Evolutionary conservation across 1,139 yeast genomes (phyloP), one percentile per base, ranked within the genome.

Genomic region (Yamadazyma triangularis): DNA sequence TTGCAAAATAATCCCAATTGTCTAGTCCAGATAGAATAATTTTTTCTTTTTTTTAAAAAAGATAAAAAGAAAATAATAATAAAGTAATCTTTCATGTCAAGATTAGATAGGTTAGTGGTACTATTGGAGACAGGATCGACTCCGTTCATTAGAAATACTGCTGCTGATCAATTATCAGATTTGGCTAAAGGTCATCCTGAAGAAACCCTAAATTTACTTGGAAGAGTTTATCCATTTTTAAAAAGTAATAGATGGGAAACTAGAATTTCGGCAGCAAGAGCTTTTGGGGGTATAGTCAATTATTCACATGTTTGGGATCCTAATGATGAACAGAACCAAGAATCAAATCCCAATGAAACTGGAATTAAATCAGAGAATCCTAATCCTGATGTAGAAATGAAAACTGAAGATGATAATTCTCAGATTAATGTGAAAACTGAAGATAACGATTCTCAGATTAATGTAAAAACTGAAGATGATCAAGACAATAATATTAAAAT

Each of bases 161-260:
- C 98, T 1, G 98, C 98, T 2, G 96, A 91, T 51, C 99, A 93
- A 58, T 69, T 93, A 44, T 88, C 96, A 3, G 97, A 89, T 47
- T 71, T 93, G 30, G 97, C 96, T 19, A 84, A 83, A 53, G 82
- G 85, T 26, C 98, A 93, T 48, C 96, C 97, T 0, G 97, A 89
- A 53, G 98, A 93, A 51, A 76, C 85, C 19, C 69, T 88, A 35
- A 83, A 83, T 40, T 64, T 93, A 28, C 63, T 93, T 25, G 88
- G 95, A 15, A 70, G 97, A 40, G 96, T 91, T 1, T 87, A 87
- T 47, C 97, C 99, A 1, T 91, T 79, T 53, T 64, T 93, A 38
- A 76, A 79, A 47, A 79, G 91, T 23, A 70, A 69, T 32, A 86
- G 82, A 59, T 93, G 99, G 99, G 98, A 93, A 55, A 89, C 98